Evolutionary conservation across 495 filamentous ascomycete species (phyloP).

Genomic region (Cenococcum geophilum): DNA sequence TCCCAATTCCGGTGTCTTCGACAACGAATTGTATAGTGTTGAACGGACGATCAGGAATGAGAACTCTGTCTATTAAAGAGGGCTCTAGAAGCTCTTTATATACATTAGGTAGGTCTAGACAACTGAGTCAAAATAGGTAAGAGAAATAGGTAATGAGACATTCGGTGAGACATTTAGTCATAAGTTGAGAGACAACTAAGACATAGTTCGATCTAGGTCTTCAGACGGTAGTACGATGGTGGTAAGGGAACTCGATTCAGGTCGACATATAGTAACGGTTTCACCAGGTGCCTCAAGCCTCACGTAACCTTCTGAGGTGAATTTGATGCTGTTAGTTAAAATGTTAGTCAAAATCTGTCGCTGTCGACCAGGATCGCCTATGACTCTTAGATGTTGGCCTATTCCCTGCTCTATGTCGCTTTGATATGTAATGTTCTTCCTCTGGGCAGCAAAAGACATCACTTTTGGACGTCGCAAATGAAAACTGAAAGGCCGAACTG

Average conservation of each 20-base stretch:
- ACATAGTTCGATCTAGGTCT: too few species aligned
- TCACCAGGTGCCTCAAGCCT: conserved; percentile 40
- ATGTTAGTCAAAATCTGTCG: conserved; percentile 82
- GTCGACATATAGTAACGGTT: too few species aligned
- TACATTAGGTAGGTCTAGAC: too few species aligned
- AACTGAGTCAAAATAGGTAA: too few species aligned
- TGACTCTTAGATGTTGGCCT: conserved; percentile 39
- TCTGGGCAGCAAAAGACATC: conserved; percentile 45
- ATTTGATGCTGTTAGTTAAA: conserved; percentile 85
- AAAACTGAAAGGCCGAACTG: conserved; percentile 71
- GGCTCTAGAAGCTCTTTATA: too few species aligned
- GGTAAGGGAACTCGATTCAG: too few species aligned
- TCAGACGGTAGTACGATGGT: too few species aligned
- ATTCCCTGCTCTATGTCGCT: conserved; percentile 29
- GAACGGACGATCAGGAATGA: too few species aligned
- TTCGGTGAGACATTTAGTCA: too few species aligned
- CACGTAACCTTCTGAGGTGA: conserved; percentile 68
- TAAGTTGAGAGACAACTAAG: too few species aligned
- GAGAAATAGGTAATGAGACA: too few species aligned
- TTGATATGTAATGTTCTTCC: conserved; percentile 36
- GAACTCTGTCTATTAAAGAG: too few species aligned
- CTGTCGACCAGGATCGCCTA: conserved; percentile 73
- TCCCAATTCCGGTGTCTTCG: conserved; percentile 78
- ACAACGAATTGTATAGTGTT: conserved; percentile 56
- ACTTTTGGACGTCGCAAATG: conserved; percentile 65